These are phyloP conservation scores for Blastobotrys muscicola DNA, from an alignment of 805 yeast species.

Conservation along the genomic window DNA sequence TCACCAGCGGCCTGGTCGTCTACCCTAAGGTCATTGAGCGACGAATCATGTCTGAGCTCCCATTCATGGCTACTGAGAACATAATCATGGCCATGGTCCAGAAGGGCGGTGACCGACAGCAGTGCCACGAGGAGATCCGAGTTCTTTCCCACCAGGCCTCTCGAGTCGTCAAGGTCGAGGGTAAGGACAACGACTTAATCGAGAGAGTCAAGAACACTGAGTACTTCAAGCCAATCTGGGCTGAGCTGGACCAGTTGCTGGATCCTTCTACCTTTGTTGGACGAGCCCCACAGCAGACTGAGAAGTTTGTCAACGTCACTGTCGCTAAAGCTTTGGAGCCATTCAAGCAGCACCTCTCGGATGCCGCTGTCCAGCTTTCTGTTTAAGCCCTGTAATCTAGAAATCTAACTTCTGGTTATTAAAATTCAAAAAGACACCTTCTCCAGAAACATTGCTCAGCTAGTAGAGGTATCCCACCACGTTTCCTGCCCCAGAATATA, in stretches of 20 bases:
- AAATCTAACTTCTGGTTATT: no score
- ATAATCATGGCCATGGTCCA: slow-evolving; percentile 99
- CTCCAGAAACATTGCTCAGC: no score
- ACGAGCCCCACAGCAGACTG: slow-evolving; percentile 97
- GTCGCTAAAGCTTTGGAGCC: slow-evolving; percentile 77
- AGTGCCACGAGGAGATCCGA: slow-evolving; percentile 95
- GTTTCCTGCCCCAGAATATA: no score
- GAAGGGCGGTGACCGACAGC: slow-evolving; percentile 96
- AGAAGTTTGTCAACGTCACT: slow-evolving; percentile 76
- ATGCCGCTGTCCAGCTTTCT: slow-evolving; percentile 64
- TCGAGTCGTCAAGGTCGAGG: slow-evolving; percentile 93
- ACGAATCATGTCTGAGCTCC: slow-evolving; percentile 88
- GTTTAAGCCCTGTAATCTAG: slow-evolving; percentile 59
- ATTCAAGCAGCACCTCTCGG: slow-evolving; percentile 47
- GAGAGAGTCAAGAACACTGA: slow-evolving; percentile 70
- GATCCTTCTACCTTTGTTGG: slow-evolving; percentile 95
- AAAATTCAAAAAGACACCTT: no score
- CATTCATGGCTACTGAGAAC: slow-evolving; percentile 99
- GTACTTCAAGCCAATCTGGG: slow-evolving; percentile 85
- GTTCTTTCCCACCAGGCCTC: slow-evolving; percentile 96
- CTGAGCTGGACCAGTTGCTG: slow-evolving; percentile 66
- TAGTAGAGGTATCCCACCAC: no score
- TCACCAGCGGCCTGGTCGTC: slow-evolving; percentile 91
- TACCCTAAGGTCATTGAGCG: slow-evolving; percentile 98
- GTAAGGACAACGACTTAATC: slow-evolving; percentile 96